Evolutionary conservation across 2,329 filamentous ascomycete genomes (phyloP).

Genomic region (Fonsecaea erecta): DNA sequence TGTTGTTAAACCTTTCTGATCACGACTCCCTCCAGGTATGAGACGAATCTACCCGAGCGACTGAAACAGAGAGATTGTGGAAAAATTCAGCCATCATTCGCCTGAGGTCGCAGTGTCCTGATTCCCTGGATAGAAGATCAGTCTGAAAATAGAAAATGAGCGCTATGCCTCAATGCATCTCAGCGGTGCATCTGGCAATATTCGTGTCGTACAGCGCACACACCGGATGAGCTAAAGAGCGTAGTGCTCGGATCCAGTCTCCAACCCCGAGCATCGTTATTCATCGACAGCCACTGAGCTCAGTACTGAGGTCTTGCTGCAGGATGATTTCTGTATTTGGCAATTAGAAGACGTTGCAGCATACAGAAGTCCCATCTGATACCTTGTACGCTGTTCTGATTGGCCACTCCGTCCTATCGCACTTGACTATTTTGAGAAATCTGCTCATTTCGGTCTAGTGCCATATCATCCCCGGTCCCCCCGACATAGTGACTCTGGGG

Average conservation of each 20-base stretch:
- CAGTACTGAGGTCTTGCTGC: not conserved
- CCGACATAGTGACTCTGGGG: no score
- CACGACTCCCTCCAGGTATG: slow-evolving; percentile 54
- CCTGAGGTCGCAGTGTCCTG: not conserved
- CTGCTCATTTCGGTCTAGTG: not conserved
- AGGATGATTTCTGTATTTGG: not conserved
- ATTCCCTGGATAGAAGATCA: no score
- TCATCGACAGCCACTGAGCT: no score
- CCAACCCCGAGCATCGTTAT: no score
- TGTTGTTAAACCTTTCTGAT: slow-evolving; percentile 9
- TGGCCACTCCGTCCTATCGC: not conserved
- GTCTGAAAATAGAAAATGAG: no score
- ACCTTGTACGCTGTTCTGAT: no score
- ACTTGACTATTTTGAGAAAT: not conserved
- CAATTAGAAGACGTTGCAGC: not conserved
- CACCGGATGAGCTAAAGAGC: no score
- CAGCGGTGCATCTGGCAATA: no score
- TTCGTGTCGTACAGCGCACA: no score
- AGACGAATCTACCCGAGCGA: slow-evolving; percentile 55
- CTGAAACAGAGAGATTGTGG: slow-evolving; percentile 49
- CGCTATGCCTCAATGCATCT: no score
- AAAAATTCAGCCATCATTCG: slow-evolving; percentile 42
- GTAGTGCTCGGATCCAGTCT: no score
- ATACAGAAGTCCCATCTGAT: no score
- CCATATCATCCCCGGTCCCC: not conserved